Conservation (phyloP, 208 protist species). For the Leishmania amazonensis region DNA sequence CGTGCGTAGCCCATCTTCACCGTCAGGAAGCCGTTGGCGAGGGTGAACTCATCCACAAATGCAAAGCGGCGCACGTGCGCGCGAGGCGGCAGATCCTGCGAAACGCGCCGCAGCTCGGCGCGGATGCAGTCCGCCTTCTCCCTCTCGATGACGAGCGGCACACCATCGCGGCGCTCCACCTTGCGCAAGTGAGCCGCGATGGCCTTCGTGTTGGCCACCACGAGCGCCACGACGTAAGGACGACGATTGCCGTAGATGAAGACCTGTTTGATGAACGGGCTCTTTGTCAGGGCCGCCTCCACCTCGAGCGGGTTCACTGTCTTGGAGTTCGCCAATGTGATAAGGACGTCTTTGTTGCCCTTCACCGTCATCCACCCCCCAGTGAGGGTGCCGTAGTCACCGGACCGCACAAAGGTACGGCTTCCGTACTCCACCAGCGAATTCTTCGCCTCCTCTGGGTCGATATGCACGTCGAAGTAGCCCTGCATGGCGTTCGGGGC, state of each 20-base stretch:
- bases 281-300: constrained; percentile 76
- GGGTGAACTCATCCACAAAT: constrained; percentile 91
- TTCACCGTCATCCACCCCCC: constrained; percentile 88
- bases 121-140: constrained; percentile 92
- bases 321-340: constrained; percentile 82
- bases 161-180: constrained; percentile 88
- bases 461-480: constrained; percentile 91
- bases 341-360: constrained; percentile 85
- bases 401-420: constrained; percentile 89
- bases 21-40: constrained; percentile 91
- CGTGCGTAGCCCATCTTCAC: constrained; percentile 88
- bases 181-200: constrained; percentile 87
- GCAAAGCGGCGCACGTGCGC: constrained; percentile 88
- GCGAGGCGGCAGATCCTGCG: constrained; percentile 72
- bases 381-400: constrained; percentile 87
- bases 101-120: constrained; percentile 81
- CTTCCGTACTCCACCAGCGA: constrained; percentile 88
- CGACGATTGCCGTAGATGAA: constrained; percentile 79
- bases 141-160: constrained; percentile 86
- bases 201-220: constrained; percentile 85
- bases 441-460: constrained; percentile 87
- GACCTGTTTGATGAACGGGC: constrained; percentile 87
- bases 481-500: constrained; percentile 90
- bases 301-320: constrained; percentile 83
- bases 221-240: constrained; percentile 78